phyloP scores from a whole-genome alignment of 2,329 filamentous ascomycete genomes.

The Lomentospora prolificans region DNA sequence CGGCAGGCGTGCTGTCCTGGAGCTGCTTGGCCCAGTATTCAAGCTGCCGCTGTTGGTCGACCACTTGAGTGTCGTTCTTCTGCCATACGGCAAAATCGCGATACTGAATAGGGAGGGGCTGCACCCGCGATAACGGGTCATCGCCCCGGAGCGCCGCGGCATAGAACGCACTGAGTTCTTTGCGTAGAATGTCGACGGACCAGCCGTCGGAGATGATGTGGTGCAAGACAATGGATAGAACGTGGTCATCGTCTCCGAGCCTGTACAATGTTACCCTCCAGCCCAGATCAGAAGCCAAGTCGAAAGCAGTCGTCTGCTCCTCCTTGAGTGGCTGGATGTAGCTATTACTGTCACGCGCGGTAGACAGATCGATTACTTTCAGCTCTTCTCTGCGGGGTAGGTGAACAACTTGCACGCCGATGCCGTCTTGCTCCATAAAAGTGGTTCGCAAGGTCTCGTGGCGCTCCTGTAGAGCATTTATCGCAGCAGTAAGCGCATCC shows the following conservation, averaged over 20 bases:
- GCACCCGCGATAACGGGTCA: constrained; percentile 9
- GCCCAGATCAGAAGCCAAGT: too few species aligned
- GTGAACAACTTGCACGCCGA: constrained; percentile 9
- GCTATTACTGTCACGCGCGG: too few species aligned
- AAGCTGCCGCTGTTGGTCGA: constrained; percentile 13
- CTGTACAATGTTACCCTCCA: too few species aligned
- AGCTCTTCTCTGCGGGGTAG: background rate
- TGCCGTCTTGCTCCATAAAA: constrained; percentile 12
- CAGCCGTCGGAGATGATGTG: too few species aligned
- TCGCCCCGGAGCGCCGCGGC: too few species aligned
- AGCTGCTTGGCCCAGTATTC: constrained; percentile 16
- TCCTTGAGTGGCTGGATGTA: too few species aligned
- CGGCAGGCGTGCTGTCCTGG: constrained; percentile 12
- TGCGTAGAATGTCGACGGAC: too few species aligned
- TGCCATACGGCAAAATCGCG: constrained; percentile 17
- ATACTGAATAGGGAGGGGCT: constrained; percentile 17
- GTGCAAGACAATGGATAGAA: too few species aligned
- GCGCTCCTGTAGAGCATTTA: constrained; percentile 12
- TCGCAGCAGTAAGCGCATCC: constrained; percentile 10
- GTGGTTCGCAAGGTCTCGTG: constrained; percentile 15
- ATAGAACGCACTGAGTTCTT: too few species aligned
- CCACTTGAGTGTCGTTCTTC: constrained; percentile 11
- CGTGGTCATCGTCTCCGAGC: too few species aligned
- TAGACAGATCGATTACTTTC: too few species aligned
- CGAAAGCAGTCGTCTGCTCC: too few species aligned